Evolutionary conservation across 192 early-diverging fungal species (phyloP).

Genomic region (Coemansia reversa): DNA sequence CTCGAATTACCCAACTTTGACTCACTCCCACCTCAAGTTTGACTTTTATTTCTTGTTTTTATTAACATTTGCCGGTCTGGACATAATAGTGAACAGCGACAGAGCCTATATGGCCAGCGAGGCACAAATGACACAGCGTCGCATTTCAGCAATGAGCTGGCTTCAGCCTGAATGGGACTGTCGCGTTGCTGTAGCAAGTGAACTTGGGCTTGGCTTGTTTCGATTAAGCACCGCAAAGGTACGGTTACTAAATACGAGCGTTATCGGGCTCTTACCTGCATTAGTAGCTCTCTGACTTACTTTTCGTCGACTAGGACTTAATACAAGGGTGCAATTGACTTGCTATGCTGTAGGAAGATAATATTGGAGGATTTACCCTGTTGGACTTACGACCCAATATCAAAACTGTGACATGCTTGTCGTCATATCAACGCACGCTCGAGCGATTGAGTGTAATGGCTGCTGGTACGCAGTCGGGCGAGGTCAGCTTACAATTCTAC

Average conservation of each 20-base stretch:
- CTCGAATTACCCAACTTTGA: not conserved
- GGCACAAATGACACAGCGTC: constrained; percentile 8
- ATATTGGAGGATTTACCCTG: constrained; percentile 10
- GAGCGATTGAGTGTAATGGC: constrained; percentile 32
- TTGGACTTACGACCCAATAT: constrained; percentile 22
- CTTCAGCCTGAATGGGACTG: constrained; percentile 35
- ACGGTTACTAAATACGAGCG: not conserved
- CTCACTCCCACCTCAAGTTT: not conserved
- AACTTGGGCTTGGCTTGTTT: constrained; percentile 33
- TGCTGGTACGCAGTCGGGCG: constrained; percentile 30
- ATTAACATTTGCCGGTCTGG: not conserved
- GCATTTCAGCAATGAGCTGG: constrained; percentile 39
- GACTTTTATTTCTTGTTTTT: not conserved
- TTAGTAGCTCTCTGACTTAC: not conserved
- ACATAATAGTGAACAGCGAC: not conserved
- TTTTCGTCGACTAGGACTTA: not conserved
- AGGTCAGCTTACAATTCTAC: constrained; percentile 42
- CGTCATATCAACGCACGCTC: constrained; percentile 30
- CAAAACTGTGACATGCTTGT: constrained; percentile 27
- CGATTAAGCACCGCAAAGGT: constrained; percentile 21
- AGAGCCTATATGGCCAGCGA: not conserved
- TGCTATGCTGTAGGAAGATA: constrained; percentile 8
- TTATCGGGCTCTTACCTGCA: not conserved
- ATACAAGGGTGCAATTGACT: not conserved
- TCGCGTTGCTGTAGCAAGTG: constrained; percentile 30